These are phyloP conservation scores for Carex cristatella DNA, from an alignment of 176 grass and related monocot genomes.

Conservation along the genomic window DNA sequence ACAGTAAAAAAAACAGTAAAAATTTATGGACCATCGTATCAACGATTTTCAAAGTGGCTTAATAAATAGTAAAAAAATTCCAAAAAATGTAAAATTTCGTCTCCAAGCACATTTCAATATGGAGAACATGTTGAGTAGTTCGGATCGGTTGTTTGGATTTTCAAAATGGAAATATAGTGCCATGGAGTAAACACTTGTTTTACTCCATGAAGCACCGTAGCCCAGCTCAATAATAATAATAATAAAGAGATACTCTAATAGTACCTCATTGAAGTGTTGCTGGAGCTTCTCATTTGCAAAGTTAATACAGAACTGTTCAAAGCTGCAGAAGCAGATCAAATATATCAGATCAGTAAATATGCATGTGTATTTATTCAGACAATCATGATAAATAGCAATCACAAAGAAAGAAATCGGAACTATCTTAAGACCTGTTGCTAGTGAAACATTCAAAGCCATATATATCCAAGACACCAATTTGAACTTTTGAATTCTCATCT, in stretches of 20 bases:
- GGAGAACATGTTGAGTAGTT: too few relatives aligned
- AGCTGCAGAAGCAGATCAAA: constrained; percentile 47
- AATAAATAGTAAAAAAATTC: too few relatives aligned
- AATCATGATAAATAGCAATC: constrained; percentile 10
- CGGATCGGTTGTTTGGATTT: too few relatives aligned
- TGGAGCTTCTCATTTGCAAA: constrained; percentile 99
- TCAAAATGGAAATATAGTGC: too few relatives aligned
- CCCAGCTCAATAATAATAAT: neutral
- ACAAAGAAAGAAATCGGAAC: neutral
- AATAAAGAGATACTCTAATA: neutral
- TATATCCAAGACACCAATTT: constrained; percentile 98
- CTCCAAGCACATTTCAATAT: too few relatives aligned
- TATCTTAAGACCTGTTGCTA: constrained; percentile 65
- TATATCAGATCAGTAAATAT: neutral
- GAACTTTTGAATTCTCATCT: constrained; percentile 80
- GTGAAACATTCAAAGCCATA: constrained; percentile 98
- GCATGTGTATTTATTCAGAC: neutral
- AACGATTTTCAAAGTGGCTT: too few relatives aligned
- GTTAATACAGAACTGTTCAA: constrained; percentile 99
- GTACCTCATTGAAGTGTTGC: constrained; percentile 97
- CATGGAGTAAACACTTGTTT: too few relatives aligned
- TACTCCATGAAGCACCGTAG: too few relatives aligned
- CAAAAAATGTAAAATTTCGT: too few relatives aligned
- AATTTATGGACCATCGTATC: too few relatives aligned
- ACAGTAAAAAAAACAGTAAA: too few relatives aligned